phyloP scores from a whole-genome alignment of 2,329 filamentous ascomycete genomes.

The Metarhizium robertsii region DNA sequence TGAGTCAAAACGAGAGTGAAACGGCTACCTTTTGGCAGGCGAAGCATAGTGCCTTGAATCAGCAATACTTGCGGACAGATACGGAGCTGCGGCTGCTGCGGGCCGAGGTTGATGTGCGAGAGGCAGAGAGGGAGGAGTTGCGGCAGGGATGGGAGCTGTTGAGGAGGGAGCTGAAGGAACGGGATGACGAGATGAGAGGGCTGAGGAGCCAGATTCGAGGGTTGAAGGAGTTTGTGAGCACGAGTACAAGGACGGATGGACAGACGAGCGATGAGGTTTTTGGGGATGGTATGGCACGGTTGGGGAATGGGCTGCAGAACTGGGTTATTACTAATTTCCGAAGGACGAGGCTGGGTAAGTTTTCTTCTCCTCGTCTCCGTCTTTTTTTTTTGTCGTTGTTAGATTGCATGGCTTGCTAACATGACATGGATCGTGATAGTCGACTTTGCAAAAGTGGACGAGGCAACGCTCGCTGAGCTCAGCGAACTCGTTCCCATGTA shows the following conservation, averaged over 20 bases:
- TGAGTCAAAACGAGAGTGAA: slow-evolving; percentile 45
- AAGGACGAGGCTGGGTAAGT: slow-evolving; percentile 46
- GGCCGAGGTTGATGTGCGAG: slow-evolving; percentile 37
- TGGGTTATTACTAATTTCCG: slow-evolving; percentile 65
- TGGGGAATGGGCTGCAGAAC: slow-evolving; percentile 62
- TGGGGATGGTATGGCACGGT: slow-evolving; percentile 47
- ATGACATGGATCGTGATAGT: not conserved
- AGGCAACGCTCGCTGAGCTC: slow-evolving; percentile 32
- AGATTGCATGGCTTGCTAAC: not conserved
- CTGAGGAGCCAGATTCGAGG: slow-evolving; percentile 53
- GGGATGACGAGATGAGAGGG: slow-evolving; percentile 47
- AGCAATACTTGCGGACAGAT: slow-evolving; percentile 42
- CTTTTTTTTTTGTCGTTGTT: slow-evolving; percentile 6
- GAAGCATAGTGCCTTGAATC: slow-evolving; percentile 42
- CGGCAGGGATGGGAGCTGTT: slow-evolving; percentile 39
- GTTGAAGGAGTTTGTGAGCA: slow-evolving; percentile 64
- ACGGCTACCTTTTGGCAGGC: slow-evolving; percentile 48
- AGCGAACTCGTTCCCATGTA: slow-evolving; percentile 47
- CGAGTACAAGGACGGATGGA: slow-evolving; percentile 50
- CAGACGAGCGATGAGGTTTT: slow-evolving; percentile 60
- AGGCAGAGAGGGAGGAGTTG: slow-evolving; percentile 39
- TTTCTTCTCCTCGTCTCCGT: not conserved
- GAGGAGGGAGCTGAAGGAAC: slow-evolving; percentile 33
- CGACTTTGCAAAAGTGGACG: slow-evolving; percentile 36
- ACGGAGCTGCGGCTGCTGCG: slow-evolving; percentile 42